phyloP scores from a whole-genome alignment of 139 green algal genomes.

The Micractinium sp. region DNA sequence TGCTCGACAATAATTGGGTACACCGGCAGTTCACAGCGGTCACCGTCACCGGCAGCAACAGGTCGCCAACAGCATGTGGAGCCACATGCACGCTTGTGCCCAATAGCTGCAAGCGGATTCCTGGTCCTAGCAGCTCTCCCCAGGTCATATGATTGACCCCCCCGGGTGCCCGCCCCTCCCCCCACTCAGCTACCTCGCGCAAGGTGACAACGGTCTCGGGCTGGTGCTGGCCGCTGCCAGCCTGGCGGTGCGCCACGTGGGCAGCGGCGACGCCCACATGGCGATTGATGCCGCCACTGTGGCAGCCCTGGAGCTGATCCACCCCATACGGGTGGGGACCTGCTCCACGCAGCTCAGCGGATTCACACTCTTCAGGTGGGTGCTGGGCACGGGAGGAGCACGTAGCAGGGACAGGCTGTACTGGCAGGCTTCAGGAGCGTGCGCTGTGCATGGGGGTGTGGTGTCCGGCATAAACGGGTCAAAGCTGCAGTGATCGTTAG shows the following conservation, averaged over 20 bases:
- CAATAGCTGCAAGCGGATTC: too few relatives aligned
- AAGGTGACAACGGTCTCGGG: constrained; percentile 26
- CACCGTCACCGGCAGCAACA: too few relatives aligned
- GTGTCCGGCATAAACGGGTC: too few relatives aligned
- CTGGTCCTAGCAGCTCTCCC: too few relatives aligned
- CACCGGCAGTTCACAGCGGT: too few relatives aligned
- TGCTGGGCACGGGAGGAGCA: too few relatives aligned
- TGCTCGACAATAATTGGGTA: too few relatives aligned
- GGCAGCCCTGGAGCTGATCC: constrained; percentile 63
- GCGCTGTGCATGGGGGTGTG: background rate
- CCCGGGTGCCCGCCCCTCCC: background rate
- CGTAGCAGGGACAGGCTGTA: background rate
- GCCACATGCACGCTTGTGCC: too few relatives aligned
- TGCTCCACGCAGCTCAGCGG: constrained; percentile 18
- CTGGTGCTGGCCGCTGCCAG: constrained; percentile 33
- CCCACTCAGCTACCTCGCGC: constrained; percentile 47
- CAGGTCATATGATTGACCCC: too few relatives aligned
- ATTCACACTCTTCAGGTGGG: constrained; percentile 44
- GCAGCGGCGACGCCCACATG: constrained; percentile 55
- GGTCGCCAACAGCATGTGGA: too few relatives aligned
- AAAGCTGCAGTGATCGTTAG: too few relatives aligned
- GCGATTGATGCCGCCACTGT: constrained; percentile 63
- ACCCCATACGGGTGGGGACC: constrained; percentile 37
- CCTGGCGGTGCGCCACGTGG: constrained; percentile 38
- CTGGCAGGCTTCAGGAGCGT: background rate